These are phyloP conservation scores for Termitomyces bulborhizus DNA, from an alignment of 768 basidiomycete genomes.

Conservation along the genomic window DNA sequence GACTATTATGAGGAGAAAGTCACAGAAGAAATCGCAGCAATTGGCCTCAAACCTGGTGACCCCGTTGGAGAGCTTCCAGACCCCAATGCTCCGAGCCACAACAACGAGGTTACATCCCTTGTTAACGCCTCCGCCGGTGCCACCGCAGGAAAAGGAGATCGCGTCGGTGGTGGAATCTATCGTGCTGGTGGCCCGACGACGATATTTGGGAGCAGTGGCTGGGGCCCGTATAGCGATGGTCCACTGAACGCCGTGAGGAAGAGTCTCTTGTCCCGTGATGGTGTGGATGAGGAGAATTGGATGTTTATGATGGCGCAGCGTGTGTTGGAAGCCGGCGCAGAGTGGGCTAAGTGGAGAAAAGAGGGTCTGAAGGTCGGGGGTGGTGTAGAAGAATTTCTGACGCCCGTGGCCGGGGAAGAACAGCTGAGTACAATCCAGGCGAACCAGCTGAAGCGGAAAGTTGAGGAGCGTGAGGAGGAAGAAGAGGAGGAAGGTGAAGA, in stretches of 20 bases:
- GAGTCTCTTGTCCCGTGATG: conserved; percentile 69
- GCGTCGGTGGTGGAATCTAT: conserved; percentile 63
- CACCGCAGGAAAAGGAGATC: conserved; percentile 32
- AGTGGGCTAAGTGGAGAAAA: conserved; percentile 55
- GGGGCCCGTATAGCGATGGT: conserved; percentile 86
- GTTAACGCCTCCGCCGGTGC: conserved; percentile 29
- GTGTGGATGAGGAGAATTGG: conserved; percentile 88
- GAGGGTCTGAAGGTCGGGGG: conserved; percentile 48
- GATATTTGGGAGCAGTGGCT: conserved; percentile 77
- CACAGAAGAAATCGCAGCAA: conserved; percentile 68
- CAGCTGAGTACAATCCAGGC: conserved; percentile 11
- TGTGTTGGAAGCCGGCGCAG: conserved; percentile 54
- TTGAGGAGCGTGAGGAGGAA: conserved; percentile 22
- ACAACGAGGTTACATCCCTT: conserved; percentile 34
- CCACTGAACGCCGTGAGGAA: conserved; percentile 82
- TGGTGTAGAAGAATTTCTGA: conserved; percentile 23
- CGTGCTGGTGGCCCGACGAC: conserved; percentile 91
- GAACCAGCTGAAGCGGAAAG: conserved; percentile 21
- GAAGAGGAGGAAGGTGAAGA: conserved; percentile 21
- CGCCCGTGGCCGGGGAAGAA: conserved; percentile 22
- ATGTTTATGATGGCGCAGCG: conserved; percentile 75
- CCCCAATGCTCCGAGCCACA: conserved; percentile 50
- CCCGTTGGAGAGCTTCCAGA: conserved; percentile 80
- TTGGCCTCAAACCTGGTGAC: conserved; percentile 78
- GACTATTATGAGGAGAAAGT: conserved; percentile 94